phyloP scores from a whole-genome alignment of 805 yeast species.

The Isabelozyma heimii region DNA sequence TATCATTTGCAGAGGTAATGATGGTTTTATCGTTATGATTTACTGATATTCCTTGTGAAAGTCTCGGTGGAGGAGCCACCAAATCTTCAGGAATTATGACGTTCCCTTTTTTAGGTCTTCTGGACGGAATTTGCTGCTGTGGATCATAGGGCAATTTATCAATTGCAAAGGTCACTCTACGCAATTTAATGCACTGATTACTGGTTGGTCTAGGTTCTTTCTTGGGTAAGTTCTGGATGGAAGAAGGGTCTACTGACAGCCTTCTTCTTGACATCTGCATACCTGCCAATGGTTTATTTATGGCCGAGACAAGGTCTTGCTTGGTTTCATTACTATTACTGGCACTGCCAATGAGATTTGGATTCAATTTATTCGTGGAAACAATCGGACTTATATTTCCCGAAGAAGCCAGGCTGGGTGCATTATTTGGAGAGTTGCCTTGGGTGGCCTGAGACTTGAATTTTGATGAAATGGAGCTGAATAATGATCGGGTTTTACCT shows the following conservation, averaged over 20 bases:
- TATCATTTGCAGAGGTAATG: conserved; percentile 13
- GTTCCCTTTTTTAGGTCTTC: conserved; percentile 53
- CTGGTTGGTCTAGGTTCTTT: conserved; percentile 29
- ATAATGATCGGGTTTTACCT: conserved; percentile 24
- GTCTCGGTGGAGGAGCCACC: conserved; percentile 57
- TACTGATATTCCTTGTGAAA: conserved; percentile 66
- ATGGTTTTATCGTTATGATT: conserved; percentile 19
- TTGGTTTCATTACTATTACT: background rate
- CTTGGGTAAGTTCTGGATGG: background rate
- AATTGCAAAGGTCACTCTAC: conserved; percentile 74
- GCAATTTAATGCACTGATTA: conserved; percentile 45
- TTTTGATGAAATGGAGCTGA: conserved; percentile 40
- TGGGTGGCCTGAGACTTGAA: conserved; percentile 21
- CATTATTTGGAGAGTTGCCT: background rate
- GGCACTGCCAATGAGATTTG: conserved; percentile 4
- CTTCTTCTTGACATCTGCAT: conserved; percentile 7
- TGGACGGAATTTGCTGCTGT: conserved; percentile 60
- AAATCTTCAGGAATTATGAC: conserved; percentile 63
- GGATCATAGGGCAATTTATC: conserved; percentile 77
- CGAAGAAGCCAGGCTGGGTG: conserved; percentile 3
- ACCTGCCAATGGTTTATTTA: conserved; percentile 26
- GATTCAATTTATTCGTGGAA: background rate
- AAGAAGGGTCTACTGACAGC: conserved; percentile 2
- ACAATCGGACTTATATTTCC: background rate
- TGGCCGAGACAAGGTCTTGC: conserved; percentile 20